These are phyloP conservation scores for Penicillium odoratum DNA, from an alignment of 495 filamentous ascomycete species.

Conservation along the genomic window DNA sequence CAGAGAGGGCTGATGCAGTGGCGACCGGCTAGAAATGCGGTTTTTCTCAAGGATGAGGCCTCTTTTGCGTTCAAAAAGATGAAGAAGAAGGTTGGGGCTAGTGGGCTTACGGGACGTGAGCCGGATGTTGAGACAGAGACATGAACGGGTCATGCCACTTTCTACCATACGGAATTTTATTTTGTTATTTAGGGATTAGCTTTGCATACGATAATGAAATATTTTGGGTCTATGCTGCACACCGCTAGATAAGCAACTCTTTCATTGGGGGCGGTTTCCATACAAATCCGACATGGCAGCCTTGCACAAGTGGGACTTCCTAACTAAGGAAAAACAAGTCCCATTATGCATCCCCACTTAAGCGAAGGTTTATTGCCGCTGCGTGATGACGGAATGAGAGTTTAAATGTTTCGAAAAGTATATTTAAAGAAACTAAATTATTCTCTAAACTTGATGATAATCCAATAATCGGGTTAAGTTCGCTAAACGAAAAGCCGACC, in stretches of 20 bases:
- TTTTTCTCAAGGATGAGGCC: conserved; percentile 53
- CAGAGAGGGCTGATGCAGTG: conserved; percentile 57
- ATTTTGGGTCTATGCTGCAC: not conserved
- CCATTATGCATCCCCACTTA: not conserved
- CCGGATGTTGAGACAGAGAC: conserved; percentile 57
- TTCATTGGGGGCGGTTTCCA: not conserved
- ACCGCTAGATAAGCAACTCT: too few relatives aligned
- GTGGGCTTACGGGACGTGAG: conserved; percentile 49
- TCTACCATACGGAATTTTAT: not conserved
- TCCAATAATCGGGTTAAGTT: not conserved
- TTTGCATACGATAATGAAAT: not conserved
- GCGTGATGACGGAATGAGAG: conserved; percentile 4
- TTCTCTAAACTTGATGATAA: not conserved
- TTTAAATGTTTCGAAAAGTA: not conserved
- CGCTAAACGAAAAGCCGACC: conserved; percentile 15
- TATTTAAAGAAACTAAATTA: not conserved
- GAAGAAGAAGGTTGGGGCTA: conserved; percentile 45
- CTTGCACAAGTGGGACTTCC: not conserved
- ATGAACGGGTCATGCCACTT: conserved; percentile 14
- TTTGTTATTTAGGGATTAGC: not conserved
- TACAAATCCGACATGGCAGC: not conserved
- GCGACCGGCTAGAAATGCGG: conserved; percentile 54
- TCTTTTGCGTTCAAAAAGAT: conserved; percentile 49
- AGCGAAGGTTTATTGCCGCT: not conserved
- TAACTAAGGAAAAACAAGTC: not conserved